Percentiles rank a stretch among this genome's conserved stretches.
These are phyloP conservation scores for Sclerotinia glacialis DNA, from an alignment of 2,329 filamentous ascomycete genomes.

Conservation along the genomic window DNA sequence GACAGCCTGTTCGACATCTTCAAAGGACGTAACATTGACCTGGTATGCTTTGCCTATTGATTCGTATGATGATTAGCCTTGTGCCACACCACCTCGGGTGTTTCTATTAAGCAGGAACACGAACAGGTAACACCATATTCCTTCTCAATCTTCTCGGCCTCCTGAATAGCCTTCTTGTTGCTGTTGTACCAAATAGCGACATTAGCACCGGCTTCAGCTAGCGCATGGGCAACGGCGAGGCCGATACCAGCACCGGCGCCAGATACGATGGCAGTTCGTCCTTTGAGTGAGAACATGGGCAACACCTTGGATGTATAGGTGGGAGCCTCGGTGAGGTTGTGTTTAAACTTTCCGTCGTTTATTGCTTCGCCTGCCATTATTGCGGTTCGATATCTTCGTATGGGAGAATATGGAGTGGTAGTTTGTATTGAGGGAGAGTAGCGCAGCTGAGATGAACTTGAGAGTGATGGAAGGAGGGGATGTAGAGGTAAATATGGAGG, in stretches of 20 bases:
- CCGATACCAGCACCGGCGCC: slow-evolving; percentile 48
- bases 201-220: slow-evolving; percentile 47
- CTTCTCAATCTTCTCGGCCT: slow-evolving; percentile 61
- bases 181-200: slow-evolving; percentile 57
- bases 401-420: too few species aligned
- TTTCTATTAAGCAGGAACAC: slow-evolving; percentile 33
- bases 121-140: slow-evolving; percentile 66
- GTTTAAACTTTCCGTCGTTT: slow-evolving; percentile 50
- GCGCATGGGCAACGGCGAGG: slow-evolving; percentile 45
- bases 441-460: neutral
- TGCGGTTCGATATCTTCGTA: neutral
- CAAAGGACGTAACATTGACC: slow-evolving; percentile 56
- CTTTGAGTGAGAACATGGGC: slow-evolving; percentile 58
- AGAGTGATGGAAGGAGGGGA: neutral
- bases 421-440: neutral
- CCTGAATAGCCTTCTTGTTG: slow-evolving; percentile 61
- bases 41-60: slow-evolving; percentile 56
- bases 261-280: slow-evolving; percentile 54
- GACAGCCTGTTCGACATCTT: slow-evolving; percentile 43
- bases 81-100: neutral
- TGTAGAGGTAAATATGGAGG: neutral
- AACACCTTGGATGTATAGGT: slow-evolving; percentile 50
- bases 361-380: slow-evolving; percentile 28
- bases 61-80: slow-evolving; percentile 9
- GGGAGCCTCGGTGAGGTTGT: slow-evolving; percentile 53